These are phyloP conservation scores for Cutaneotrichosporon daszewskae DNA, from an alignment of 1,284 basidiomycete genomes.

Conservation along the genomic window DNA sequence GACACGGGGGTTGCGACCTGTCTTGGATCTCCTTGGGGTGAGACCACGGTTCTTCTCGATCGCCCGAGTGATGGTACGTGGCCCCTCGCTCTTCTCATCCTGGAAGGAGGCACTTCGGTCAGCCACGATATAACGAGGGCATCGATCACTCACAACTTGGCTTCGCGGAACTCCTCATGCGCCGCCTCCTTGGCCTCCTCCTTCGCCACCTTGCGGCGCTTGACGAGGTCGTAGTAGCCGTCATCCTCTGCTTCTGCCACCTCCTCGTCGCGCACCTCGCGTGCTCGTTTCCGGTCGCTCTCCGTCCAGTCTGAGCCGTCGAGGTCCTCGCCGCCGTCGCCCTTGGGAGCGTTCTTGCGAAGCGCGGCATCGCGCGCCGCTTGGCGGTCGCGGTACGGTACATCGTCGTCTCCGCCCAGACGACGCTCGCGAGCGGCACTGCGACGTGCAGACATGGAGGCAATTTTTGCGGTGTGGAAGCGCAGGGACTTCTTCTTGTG, in stretches of 20 bases:
- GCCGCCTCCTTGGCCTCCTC: slow-evolving; percentile 73
- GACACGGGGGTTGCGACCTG: slow-evolving; percentile 86
- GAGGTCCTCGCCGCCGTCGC: slow-evolving; percentile 38
- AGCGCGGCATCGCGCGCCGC: slow-evolving; percentile 50
- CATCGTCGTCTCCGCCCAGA: slow-evolving; percentile 71
- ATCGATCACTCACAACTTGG: slow-evolving; percentile 56
- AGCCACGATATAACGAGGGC: neutral
- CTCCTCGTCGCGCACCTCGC: slow-evolving; percentile 48
- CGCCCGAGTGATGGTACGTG: slow-evolving; percentile 76
- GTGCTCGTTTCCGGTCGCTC: slow-evolving; percentile 51
- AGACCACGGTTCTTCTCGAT: slow-evolving; percentile 90
- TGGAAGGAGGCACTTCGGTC: slow-evolving; percentile 53
- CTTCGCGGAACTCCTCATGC: slow-evolving; percentile 63
- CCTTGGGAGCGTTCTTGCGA: slow-evolving; percentile 45
- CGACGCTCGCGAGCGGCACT: slow-evolving; percentile 57
- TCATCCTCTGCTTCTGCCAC: slow-evolving; percentile 54
- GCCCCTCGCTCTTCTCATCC: slow-evolving; percentile 54
- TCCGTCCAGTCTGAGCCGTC: slow-evolving; percentile 50
- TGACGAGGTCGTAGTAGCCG: slow-evolving; percentile 84
- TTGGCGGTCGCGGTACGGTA: slow-evolving; percentile 48
- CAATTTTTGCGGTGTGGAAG: slow-evolving; percentile 88
- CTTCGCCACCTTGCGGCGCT: slow-evolving; percentile 62
- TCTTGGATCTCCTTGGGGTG: slow-evolving; percentile 76
- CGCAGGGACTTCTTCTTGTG: slow-evolving; percentile 71
- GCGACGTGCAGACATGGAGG: slow-evolving; percentile 65